A percentile compares a stretch with the other conserved stretches of the same genome.
These are phyloP conservation scores for Serendipita vermifera DNA, from an alignment of 768 basidiomycete species.

Conservation along the genomic window DNA sequence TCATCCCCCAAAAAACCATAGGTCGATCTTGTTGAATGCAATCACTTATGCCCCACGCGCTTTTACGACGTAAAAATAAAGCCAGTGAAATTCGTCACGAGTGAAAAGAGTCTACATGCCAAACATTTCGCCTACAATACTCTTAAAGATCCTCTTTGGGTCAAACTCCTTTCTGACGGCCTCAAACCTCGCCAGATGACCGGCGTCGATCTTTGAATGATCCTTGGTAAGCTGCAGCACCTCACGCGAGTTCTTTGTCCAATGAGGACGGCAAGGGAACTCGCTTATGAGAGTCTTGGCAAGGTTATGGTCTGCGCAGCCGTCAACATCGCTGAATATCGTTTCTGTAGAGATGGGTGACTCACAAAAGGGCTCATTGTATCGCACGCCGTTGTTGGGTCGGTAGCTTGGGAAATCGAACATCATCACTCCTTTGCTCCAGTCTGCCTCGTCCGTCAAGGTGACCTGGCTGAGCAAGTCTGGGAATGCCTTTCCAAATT, in stretches of 20 bases:
- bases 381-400: conserved; percentile 10
- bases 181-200: conserved; percentile 10
- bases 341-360: background rate
- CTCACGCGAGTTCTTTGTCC: conserved; percentile 14
- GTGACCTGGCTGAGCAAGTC: conserved; percentile 14
- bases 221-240: conserved; percentile 12
- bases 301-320: conserved; percentile 8
- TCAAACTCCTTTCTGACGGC: conserved; percentile 12
- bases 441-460: conserved; percentile 11
- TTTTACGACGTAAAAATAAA: no score
- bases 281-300: conserved; percentile 10
- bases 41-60: no score
- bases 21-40: no score
- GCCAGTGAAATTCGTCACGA: no score
- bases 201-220: conserved; percentile 1
- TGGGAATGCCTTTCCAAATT: conserved; percentile 14
- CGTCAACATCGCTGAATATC: background rate
- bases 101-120: conserved; percentile 10
- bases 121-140: conserved; percentile 12
- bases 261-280: conserved; percentile 14
- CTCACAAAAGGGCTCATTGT: conserved; percentile 14
- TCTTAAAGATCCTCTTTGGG: conserved; percentile 13
- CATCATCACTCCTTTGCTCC: conserved; percentile 14
- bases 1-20: no score
- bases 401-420: conserved; percentile 12